Evolutionary conservation across 129 eudicot species (phyloP).

Genomic region (Flaveria sonorensis): DNA sequence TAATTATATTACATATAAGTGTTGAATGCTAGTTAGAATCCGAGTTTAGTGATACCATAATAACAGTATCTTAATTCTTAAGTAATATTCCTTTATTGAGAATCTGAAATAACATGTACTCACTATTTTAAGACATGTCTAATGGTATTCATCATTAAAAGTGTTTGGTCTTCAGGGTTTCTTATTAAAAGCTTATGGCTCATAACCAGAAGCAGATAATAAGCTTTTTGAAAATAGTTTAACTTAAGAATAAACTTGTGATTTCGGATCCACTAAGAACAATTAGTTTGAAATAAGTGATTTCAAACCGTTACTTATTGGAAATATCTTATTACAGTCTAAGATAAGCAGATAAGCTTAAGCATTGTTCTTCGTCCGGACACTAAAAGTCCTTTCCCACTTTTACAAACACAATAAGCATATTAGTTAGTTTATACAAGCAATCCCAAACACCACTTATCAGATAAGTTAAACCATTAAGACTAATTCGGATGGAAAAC

Average conservation of each 20-base stretch:
- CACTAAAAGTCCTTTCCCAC: background rate
- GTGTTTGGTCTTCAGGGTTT: background rate
- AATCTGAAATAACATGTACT: background rate
- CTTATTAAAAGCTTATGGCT: background rate
- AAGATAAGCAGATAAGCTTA: no score
- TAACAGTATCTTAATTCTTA: background rate
- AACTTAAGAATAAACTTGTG: background rate
- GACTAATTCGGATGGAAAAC: background rate
- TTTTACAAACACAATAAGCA: background rate
- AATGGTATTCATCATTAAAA: background rate
- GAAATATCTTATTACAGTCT: background rate
- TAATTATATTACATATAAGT: background rate
- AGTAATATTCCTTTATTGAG: constrained; percentile 7
- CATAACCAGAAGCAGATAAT: constrained; percentile 1
- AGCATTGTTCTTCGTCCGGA: background rate
- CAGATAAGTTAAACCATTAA: background rate
- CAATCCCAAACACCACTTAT: background rate
- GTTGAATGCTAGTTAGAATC: constrained; percentile 1
- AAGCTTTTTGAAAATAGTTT: background rate
- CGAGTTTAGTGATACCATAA: constrained; percentile 3
- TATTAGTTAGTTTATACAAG: background rate
- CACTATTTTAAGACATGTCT: background rate
- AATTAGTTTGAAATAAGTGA: background rate
- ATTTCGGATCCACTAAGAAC: background rate
- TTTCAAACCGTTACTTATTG: background rate